Base-by-base conservation (phyloP, 768 basidiomycete species). In the Boletus barrowsii region DNA sequence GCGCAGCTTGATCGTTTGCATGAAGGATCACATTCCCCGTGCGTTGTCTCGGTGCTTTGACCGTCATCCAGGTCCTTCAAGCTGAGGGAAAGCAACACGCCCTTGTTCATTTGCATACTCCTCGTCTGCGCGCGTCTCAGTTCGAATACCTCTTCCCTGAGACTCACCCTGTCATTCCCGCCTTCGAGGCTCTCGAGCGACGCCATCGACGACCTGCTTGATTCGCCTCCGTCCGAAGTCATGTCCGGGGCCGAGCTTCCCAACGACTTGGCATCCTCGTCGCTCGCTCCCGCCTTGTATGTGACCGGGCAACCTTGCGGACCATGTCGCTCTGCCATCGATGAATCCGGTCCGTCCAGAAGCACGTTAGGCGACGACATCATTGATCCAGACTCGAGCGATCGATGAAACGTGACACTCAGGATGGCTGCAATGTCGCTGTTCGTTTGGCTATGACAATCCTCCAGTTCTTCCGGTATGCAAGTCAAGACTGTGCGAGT, bases 41-140 rank as follows among this genome's bases (percentile, higher is more conserved):
- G 26, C 13, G 24, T 18, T 10, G 24, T 9, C 33, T 14, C 64
- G 14, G 53, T 17, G 20, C 33, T 50, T 43, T 53, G 42, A 13
- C 10, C 22, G 33, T 54, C 49, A 8, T 53, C 54, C 32, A 53
- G 32, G 20, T 22, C 44, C 45, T 56, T 64, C 20, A 56, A 37
- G 49, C 61, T 54, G 57, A 76, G 55, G 14, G 72, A 67, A 32
- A 81, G 59, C 26, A 82, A 59, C 43, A 78, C 68, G 5, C 76
- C 79, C 62, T 72, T 75, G 66, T 79, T 76, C 55, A 80, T 69
- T 60, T 79, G 77, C 62, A 82, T 68, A 55, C 79, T 82, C 62
- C 73, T 76, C 44, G 78, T 75, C 45, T 76, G 79, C 3, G 72
- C 80, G 13, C 77, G 73, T 57, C 71, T 73, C 42, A 80, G 68